These are phyloP conservation scores for Plasmodium gallinaceum DNA, from an alignment of 169 alveolate genomes.

Conservation along the genomic window DNA sequence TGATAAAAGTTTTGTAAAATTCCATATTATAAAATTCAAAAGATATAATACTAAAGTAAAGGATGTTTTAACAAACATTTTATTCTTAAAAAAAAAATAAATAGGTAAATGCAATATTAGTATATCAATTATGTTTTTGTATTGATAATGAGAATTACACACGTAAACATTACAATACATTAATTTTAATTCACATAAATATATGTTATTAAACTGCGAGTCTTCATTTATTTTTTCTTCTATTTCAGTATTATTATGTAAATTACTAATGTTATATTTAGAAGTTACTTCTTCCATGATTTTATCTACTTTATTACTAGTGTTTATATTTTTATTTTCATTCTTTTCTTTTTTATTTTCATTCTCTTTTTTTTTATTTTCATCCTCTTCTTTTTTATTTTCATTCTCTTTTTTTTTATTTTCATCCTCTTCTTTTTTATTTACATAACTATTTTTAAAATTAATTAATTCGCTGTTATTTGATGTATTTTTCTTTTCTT, in stretches of 20 bases:
- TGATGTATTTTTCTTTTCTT: not conserved
- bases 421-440: not conserved
- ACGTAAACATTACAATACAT: not conserved
- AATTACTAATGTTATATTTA: not conserved
- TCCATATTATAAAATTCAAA: conserved; percentile 45
- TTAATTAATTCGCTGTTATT: not conserved
- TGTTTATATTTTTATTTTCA: not conserved
- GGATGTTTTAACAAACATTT: conserved; percentile 25
- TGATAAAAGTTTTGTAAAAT: conserved; percentile 21
- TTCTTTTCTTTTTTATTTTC: not conserved
- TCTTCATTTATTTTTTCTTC: not conserved
- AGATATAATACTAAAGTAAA: conserved; percentile 37
- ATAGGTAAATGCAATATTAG: conserved; percentile 45
- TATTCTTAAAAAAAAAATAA: conserved; percentile 55
- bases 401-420: not conserved
- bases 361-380: not conserved
- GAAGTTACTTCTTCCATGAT: not conserved
- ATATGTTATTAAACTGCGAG: conserved; percentile 1
- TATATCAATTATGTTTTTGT: conserved; percentile 40
- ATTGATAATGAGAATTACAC: conserved; percentile 38
- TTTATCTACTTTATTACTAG: not conserved
- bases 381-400: not conserved
- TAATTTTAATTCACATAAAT: conserved; percentile 12
- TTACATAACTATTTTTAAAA: not conserved
- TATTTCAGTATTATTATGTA: not conserved